Conservation (phyloP, 2,329 filamentous ascomycete genomes). For the Dactylellina sp. region DNA sequence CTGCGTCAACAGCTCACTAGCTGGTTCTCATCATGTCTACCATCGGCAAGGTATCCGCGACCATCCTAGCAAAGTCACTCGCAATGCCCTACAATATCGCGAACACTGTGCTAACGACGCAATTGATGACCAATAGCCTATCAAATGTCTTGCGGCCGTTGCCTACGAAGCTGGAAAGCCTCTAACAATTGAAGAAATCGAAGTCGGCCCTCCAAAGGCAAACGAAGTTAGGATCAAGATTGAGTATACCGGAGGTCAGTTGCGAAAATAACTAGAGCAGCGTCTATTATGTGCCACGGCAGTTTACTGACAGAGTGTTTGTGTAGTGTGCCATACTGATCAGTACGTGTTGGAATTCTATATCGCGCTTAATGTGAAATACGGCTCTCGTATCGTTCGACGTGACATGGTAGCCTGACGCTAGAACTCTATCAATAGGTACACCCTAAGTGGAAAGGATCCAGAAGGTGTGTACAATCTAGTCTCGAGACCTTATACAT, state of each 20-base stretch:
- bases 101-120: slow-evolving; percentile 12
- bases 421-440: slow-evolving; percentile 70
- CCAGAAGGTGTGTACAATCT: slow-evolving; percentile 75
- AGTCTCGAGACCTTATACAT: too few species aligned
- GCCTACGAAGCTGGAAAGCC: slow-evolving; percentile 97
- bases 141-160: slow-evolving; percentile 96
- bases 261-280: not conserved
- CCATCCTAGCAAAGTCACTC: not conserved
- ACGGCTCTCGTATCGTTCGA: not conserved
- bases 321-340: slow-evolving; percentile 91
- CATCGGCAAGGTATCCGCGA: slow-evolving; percentile 67
- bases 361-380: not conserved
- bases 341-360: slow-evolving; percentile 60
- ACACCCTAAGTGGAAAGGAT: slow-evolving; percentile 95
- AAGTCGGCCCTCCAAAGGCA: slow-evolving; percentile 87
- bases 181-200: slow-evolving; percentile 88
- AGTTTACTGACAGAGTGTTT: slow-evolving; percentile 11
- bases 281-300: not conserved
- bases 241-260: slow-evolving; percentile 80
- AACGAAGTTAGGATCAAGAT: slow-evolving; percentile 97
- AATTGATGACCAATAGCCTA: slow-evolving; percentile 72
- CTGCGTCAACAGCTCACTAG: not conserved
- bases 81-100: not conserved
- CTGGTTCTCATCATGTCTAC: slow-evolving; percentile 63
- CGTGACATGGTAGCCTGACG: slow-evolving; percentile 11